Evolutionary conservation across 495 filamentous ascomycete species (phyloP), one percentile per base, ranked within the genome.

Genomic region (Lepraria neglecta): DNA sequence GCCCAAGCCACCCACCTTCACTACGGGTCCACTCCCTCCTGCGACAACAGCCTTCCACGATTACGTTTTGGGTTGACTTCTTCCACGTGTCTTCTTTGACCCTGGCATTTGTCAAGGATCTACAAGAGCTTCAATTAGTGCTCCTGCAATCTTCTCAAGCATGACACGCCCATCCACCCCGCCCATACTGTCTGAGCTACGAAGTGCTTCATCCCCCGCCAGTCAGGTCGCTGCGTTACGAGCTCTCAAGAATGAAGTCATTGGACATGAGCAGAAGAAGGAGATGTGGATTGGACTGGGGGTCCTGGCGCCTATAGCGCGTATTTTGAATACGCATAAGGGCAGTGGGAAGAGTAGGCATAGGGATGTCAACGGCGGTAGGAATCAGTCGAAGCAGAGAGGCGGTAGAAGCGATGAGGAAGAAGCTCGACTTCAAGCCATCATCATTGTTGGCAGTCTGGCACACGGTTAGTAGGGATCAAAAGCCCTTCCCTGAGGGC

Each of bases 231-330:
- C 76, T 45, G 80, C 83, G 53, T 80, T 98, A 46, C 81, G 84
- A 50, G 74, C 77, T 31, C 72, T 97, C 15, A 98, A 95, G 77
- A 91, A 96, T 72, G 87, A 95, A 60, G 76, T 94, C 46, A 84
- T 96, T 65, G 94, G 94, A 38, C 90, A 97, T 74, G 83, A 88
- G 30, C 86, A 94, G 69, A 83, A 85, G 68, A 98, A 98, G 72
- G 87, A 91, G 68, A 65, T 81, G 44, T 91, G 84, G 79, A 75
- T 97, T 24, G 74, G 74, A 52, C 72, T 77, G 51, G 91, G 91
- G 15, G 76, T 95, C 30, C 73, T 96, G 45, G 81, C 82, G 30
- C 76, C 82, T 44, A 74, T 97, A 40, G 82, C 85, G 56, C 76
- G 79, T 47, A 79, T 90, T 33, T 73, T 96, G 55, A 71, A 67